phyloP scores from a whole-genome alignment of 2,329 filamentous ascomycete genomes.

The Phialocephala sp. region DNA sequence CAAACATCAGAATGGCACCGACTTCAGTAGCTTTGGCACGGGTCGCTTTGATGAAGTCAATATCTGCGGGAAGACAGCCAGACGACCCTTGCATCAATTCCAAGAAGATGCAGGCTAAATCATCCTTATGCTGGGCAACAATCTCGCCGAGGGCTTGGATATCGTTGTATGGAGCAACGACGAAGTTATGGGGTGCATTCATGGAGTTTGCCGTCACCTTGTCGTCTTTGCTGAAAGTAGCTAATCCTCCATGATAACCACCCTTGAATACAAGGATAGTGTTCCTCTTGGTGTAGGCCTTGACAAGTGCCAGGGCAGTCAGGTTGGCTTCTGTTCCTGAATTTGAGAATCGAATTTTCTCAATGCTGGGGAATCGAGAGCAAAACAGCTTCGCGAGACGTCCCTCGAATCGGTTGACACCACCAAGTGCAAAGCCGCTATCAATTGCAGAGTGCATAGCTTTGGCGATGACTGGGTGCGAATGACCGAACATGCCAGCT shows the following conservation, averaged over 20 bases:
- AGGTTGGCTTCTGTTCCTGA: slow-evolving; percentile 70
- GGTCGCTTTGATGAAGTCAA: slow-evolving; percentile 27
- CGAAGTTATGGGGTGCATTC: slow-evolving; percentile 30
- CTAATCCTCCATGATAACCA: slow-evolving; percentile 36
- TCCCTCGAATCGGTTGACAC: slow-evolving; percentile 56
- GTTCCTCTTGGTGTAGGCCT: slow-evolving; percentile 25
- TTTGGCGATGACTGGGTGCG: slow-evolving; percentile 57
- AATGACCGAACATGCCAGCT: slow-evolving; percentile 71
- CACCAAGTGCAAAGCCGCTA: slow-evolving; percentile 58
- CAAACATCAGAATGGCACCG: slow-evolving; percentile 67
- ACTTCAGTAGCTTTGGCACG: slow-evolving; percentile 30
- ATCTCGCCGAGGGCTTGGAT: slow-evolving; percentile 50
- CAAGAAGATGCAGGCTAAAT: slow-evolving; percentile 59
- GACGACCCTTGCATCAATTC: slow-evolving; percentile 70
- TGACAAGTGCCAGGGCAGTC: slow-evolving; percentile 55
- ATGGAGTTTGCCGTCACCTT: slow-evolving; percentile 29
- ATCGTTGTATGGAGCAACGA: slow-evolving; percentile 68
- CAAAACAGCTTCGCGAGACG: slow-evolving; percentile 55
- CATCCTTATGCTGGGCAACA: slow-evolving; percentile 46
- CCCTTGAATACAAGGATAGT: slow-evolving; percentile 31
- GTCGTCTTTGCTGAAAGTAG: slow-evolving; percentile 48
- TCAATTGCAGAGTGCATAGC: slow-evolving; percentile 54
- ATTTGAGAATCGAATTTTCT: slow-evolving; percentile 65
- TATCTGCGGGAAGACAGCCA: slow-evolving; percentile 56
- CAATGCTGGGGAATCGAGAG: slow-evolving; percentile 55